Evolutionary conservation across 1,284 basidiomycete species (phyloP), one percentile per base, ranked within the genome.

Genomic region (Puccinia horiana): DNA sequence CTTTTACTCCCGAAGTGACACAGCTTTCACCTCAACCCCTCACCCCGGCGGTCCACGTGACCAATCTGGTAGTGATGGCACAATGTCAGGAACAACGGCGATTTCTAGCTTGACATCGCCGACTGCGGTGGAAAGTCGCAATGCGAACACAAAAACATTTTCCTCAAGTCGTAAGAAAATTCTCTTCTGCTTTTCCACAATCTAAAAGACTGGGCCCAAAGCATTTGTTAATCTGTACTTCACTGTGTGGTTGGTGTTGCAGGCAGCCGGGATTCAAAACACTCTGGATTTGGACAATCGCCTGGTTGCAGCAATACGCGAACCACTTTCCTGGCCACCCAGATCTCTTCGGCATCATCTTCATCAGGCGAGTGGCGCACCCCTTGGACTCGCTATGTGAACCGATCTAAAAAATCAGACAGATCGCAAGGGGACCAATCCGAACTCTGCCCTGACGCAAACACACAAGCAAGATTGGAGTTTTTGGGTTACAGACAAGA

Each of bases 401-500:
- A 26, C 40, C 63, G 63, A 18, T 44, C 40, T 40, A 42, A 67
- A 40, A 67, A 42, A 67, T 42, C 40, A 8, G 26, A 9, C 63
- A 40, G 11, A 42, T 42, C 63, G 40, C 63, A 44, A 42, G 63
- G 40, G 26, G 44, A 26, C 63, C 20, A 67, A 26, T 67, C 63
- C n/a, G 20, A 67, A 42, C 1, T 42, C 18, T 9, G 35, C 37
- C 1, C 11, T 44, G 61, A 63, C 14, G 16, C 61, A 35, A 67
- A 16, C 63, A 72, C 69, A n/a, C 69, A 72, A 72, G 69, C 14
- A 52, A 47, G 49, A 44, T 52, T 72, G 69, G 70, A 47, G 23
- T 44, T 74, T 37, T 61, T 82, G 42, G 80, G 80, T 8, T 82
- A 82, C 61, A 49, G 74, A 58, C 80, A 75, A n/a, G 80, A 75